Base-by-base conservation (phyloP, 2,329 filamentous ascomycete species). In the Dothiorella sarmentorum region DNA sequence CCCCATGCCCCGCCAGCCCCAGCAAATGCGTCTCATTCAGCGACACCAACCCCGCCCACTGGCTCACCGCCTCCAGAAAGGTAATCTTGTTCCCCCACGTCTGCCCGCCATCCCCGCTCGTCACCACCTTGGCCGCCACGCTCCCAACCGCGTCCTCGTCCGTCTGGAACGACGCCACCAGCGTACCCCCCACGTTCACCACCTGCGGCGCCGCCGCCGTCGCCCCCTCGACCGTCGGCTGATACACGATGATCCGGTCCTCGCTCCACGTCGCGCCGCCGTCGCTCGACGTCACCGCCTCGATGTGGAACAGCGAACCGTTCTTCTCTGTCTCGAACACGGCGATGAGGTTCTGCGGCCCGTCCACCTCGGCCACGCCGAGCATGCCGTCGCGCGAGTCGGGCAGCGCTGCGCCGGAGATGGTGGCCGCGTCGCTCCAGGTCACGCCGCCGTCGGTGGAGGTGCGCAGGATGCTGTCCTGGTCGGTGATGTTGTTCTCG, bases 91-190 rank as follows among this genome's bases (percentile, higher is more conserved):
- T 63, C 1, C 61, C 63, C 71, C 70, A 74, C 0, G 61, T 67
- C 17, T 20, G 33, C 0, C 68, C 68, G 10, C 26, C 43, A 64
- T 74, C 65, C 0, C 56, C 59, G 59, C 68, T 71, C 3, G 66
- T 65, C 43, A 70, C 42, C 7, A 68, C n/a, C 51, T 68, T 67
- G 42, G 65, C 59, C 4, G 63, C 61, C 3, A 59, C 63, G 6
- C 66, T 66, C 0, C 65, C n/a, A n/a, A n/a, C n/a, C n/a, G n/a
- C 67, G 51, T 75, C 75, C 63, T 80, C 77, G 61, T 80, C 73
- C 1, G 76, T 78, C 67, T 76, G 76, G 65, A 80, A 79, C 58
- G 72, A 75, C 0, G 70, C 71, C 1, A 76, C 73, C 7, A 80
- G 63, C 1, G 68, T 75, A 7, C 72, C 73, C 2, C 77, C 74